phyloP scores from a whole-genome alignment of 2,329 filamentous ascomycete genomes.

The Clarireedia homoeocarpa region DNA sequence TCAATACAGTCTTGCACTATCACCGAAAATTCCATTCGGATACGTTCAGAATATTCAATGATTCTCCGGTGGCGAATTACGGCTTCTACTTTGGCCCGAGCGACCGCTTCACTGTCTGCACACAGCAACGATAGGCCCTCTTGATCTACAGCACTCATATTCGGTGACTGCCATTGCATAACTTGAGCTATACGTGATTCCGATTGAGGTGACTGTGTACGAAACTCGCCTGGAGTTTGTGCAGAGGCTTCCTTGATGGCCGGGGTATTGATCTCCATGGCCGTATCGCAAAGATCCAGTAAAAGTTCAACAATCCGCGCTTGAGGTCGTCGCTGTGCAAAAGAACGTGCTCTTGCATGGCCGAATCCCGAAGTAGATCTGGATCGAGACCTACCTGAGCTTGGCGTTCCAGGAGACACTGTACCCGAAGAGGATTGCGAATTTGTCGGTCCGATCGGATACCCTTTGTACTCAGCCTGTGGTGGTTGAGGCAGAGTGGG shows the following conservation, averaged over 20 bases:
- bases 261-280: constrained; percentile 88
- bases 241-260: constrained; percentile 78
- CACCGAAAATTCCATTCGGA: constrained; percentile 86
- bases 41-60: constrained; percentile 91
- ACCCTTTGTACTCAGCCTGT: constrained; percentile 77
- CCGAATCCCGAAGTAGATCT: constrained; percentile 60
- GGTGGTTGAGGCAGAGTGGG: constrained; percentile 37
- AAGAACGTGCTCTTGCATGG: constrained; percentile 77
- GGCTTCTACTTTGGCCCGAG: constrained; percentile 84
- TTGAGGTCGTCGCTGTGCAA: constrained; percentile 82
- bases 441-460: constrained; percentile 67
- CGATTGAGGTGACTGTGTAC: constrained; percentile 91
- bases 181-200: constrained; percentile 93
- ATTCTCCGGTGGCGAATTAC: constrained; percentile 87
- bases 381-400: constrained; percentile 59
- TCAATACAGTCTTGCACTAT: constrained; percentile 94
- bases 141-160: constrained; percentile 82
- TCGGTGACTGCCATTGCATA: constrained; percentile 92
- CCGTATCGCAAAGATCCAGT: constrained; percentile 90
- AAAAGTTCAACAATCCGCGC: constrained; percentile 91
- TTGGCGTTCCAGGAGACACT: constrained; percentile 62
- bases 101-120: constrained; percentile 77
- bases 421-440: constrained; percentile 60
- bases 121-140: constrained; percentile 85
- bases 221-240: constrained; percentile 65